Evolutionary conservation across 805 yeast genomes (phyloP), one percentile per base, ranked within the genome.

Genomic region (Yarrowia sp.): DNA sequence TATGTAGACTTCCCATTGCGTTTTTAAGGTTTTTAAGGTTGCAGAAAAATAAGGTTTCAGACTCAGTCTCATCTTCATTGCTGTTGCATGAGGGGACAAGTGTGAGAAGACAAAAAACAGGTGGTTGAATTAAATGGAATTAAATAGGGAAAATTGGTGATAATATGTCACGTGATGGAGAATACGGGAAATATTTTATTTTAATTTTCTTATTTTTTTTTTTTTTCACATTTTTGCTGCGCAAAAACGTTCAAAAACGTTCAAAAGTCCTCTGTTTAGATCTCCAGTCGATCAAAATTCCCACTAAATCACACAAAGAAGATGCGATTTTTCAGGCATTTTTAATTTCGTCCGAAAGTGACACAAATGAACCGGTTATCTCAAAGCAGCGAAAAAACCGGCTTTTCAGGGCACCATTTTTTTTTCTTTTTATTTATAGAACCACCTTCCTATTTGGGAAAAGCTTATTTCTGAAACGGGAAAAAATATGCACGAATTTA

Each of bases 11-110:
- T 34, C 40, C 40, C 56, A 17, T 50, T 50, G 20, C 34, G 58
- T 9, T 38, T 52, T n/a, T 33, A 50, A 19, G 15, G 58, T 9
- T 38, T 52, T n/a, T 33, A 50, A 19, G 15, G 53, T 47, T 44
- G 12, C 24, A 3, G 13, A 3, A 0, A 46, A 46, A 24, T n/a
- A 52, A 20, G 30, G 9, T 20, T 2, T 36, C 33, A 64, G 24
- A 36, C 20, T 34, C 42, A 24, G 63, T 43, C 44, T 46, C 63
- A 55, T 55, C 49, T 61, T 46, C 63, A 38, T 55, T 55, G 63
- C 63, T 55, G 46, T 36, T 52, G 56, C 58, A 52, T 52, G 42
- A 44, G 10, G 38, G 38, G 38, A 12, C 38, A 36, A 36, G 13
- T 36, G 38, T 33, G 38, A 9, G 10, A 36, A 36, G 38, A 12